These are phyloP conservation scores for Claviceps fusiformis DNA, from an alignment of 2,329 filamentous ascomycete species.

Conservation along the genomic window DNA sequence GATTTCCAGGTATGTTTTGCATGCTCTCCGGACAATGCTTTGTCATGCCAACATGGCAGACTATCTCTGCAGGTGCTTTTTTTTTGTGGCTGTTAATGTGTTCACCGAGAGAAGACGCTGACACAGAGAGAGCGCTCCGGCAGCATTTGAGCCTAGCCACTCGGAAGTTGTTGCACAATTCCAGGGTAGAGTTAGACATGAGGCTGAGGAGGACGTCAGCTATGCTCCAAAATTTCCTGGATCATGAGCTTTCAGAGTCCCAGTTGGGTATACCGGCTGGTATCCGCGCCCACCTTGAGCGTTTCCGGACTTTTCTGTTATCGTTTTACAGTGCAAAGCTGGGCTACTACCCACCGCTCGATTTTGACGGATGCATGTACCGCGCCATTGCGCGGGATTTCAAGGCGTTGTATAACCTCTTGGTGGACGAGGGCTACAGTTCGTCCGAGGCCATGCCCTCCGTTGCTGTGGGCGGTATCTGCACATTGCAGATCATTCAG, in stretches of 20 bases:
- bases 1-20: slow-evolving; percentile 42
- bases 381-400: slow-evolving; percentile 56
- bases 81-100: background rate
- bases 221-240: slow-evolving; percentile 53
- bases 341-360: slow-evolving; percentile 56
- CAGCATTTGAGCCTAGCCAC: slow-evolving; percentile 39
- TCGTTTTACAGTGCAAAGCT: slow-evolving; percentile 53
- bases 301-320: slow-evolving; percentile 56
- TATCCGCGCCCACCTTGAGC: slow-evolving; percentile 54
- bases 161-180: slow-evolving; percentile 50
- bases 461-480: slow-evolving; percentile 51
- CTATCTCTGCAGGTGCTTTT: background rate
- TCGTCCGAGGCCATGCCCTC: slow-evolving; percentile 35
- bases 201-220: slow-evolving; percentile 43
- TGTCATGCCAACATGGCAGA: background rate
- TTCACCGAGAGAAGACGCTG: background rate
- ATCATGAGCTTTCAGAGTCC: slow-evolving; percentile 54
- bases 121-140: slow-evolving; percentile 13
- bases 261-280: slow-evolving; percentile 50
- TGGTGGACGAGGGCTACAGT: slow-evolving; percentile 50
- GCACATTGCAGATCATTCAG: slow-evolving; percentile 52
- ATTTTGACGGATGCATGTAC: slow-evolving; percentile 33
- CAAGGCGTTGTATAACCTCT: slow-evolving; percentile 52
- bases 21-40: background rate
- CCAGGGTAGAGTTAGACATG: slow-evolving; percentile 50